phyloP scores from a whole-genome alignment of 331 rosid genomes.

The Phaseolus coccineus region DNA sequence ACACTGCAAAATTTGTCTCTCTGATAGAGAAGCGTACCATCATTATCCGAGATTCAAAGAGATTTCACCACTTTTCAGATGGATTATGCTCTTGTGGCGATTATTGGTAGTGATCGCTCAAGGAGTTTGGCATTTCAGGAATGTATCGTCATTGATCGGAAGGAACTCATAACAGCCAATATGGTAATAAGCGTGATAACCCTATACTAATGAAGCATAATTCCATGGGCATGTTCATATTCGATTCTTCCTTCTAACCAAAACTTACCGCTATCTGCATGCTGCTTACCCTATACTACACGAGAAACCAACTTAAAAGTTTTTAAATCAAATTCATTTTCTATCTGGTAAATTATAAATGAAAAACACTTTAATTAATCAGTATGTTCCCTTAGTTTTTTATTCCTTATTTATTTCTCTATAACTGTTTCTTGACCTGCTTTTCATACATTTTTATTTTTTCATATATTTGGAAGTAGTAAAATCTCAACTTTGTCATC shows the following conservation, averaged over 20 bases:
- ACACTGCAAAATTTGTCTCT: constrained; percentile 55
- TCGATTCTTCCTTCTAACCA: background rate
- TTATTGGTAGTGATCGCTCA: constrained; percentile 50
- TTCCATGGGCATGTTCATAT: constrained; percentile 9
- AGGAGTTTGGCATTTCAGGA: background rate
- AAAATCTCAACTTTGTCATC: background rate
- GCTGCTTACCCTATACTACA: background rate
- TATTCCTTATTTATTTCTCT: background rate
- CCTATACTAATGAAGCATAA: background rate
- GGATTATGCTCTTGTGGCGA: constrained; percentile 61
- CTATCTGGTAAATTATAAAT: background rate
- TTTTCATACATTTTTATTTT: background rate
- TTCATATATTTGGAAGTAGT: background rate
- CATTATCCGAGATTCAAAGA: constrained; percentile 60
- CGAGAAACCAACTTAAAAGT: constrained; percentile 6
- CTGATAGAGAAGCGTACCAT: constrained; percentile 51
- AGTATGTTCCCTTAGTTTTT: background rate
- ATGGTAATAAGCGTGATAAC: background rate
- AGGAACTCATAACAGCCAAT: background rate
- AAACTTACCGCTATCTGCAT: background rate
- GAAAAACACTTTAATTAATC: background rate
- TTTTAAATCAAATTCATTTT: constrained; percentile 23
- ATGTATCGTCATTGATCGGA: background rate
- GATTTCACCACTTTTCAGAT: constrained; percentile 58
- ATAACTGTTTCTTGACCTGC: background rate